Evolutionary conservation across 2,329 filamentous ascomycete genomes (phyloP).

Genomic region (Atkinsonella texensis): DNA sequence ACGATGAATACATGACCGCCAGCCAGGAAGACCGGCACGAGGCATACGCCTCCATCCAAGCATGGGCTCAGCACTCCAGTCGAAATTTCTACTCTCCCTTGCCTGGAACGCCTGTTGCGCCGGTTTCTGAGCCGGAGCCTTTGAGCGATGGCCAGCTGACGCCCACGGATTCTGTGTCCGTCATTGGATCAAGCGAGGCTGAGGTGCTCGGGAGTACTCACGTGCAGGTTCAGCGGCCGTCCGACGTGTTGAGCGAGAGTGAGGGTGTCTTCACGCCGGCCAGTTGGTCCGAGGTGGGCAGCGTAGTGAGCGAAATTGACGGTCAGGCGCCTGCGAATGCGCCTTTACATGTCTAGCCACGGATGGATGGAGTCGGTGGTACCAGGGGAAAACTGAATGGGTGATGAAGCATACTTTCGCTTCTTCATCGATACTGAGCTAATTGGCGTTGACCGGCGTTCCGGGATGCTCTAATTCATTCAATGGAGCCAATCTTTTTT

Average conservation of each 20-base stretch:
- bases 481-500: too few species aligned
- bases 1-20: slow-evolving; percentile 41
- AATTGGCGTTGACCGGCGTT: too few species aligned
- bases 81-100: slow-evolving; percentile 49
- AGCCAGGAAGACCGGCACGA: slow-evolving; percentile 34
- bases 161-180: slow-evolving; percentile 45
- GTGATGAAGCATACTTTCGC: too few species aligned
- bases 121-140: slow-evolving; percentile 39
- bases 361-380: not conserved
- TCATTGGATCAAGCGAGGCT: slow-evolving; percentile 38
- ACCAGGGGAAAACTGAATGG: too few species aligned
- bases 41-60: slow-evolving; percentile 50
- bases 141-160: slow-evolving; percentile 43
- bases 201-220: slow-evolving; percentile 32
- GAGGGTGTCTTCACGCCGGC: slow-evolving; percentile 47
- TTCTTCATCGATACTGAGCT: too few species aligned
- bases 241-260: slow-evolving; percentile 47
- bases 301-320: slow-evolving; percentile 46
- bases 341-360: not conserved
- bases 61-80: slow-evolving; percentile 46
- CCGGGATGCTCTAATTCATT: too few species aligned
- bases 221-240: slow-evolving; percentile 27
- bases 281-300: slow-evolving; percentile 55
- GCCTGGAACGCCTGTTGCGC: slow-evolving; percentile 35
- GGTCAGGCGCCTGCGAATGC: slow-evolving; percentile 14